A percentile compares a stretch with the other conserved stretches of the same genome.
Evolutionary conservation across 495 filamentous ascomycete species (phyloP).

Genomic region (Symbiotaphrina buchneri): DNA sequence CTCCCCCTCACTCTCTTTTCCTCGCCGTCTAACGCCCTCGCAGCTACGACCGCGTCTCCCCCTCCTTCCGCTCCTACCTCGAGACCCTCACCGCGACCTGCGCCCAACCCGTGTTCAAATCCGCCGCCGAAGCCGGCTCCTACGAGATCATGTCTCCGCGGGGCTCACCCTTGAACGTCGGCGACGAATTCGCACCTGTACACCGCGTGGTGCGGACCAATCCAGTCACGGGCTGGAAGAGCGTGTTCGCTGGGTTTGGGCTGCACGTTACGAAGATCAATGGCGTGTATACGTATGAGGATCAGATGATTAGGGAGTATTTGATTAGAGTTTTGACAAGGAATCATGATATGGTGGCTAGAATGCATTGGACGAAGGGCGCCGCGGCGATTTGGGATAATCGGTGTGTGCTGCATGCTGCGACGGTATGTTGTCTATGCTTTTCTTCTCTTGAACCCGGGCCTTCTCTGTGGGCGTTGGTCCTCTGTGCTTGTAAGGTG

Average conservation of each 20-base stretch:
- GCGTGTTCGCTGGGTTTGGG: slow-evolving; percentile 26
- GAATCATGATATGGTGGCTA: slow-evolving; percentile 63
- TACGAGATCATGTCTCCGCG: slow-evolving; percentile 29
- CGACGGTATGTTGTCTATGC: slow-evolving; percentile 29
- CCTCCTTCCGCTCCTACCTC: slow-evolving; percentile 39
- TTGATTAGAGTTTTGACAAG: slow-evolving; percentile 40
- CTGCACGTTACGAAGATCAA: slow-evolving; percentile 40
- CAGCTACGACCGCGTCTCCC: slow-evolving; percentile 47
- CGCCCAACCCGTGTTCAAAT: slow-evolving; percentile 33
- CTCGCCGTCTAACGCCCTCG: slow-evolving; percentile 18
- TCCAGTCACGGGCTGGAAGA: slow-evolving; percentile 25
- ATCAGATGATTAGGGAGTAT: slow-evolving; percentile 32
- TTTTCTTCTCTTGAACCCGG: too few species aligned
- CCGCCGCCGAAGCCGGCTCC: slow-evolving; percentile 26
- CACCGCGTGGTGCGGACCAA: slow-evolving; percentile 25
- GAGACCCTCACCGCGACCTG: slow-evolving; percentile 47
- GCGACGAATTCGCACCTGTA: slow-evolving; percentile 14
- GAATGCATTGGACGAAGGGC: slow-evolving; percentile 25
- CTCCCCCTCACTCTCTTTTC: too few species aligned
- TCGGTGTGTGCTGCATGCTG: slow-evolving; percentile 41
- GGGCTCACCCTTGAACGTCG: slow-evolving; percentile 16
- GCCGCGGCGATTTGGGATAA: slow-evolving; percentile 60
- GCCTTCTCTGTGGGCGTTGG: too few species aligned
- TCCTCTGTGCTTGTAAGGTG: too few species aligned
- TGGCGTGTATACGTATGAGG: slow-evolving; percentile 43